phyloP scores from a whole-genome alignment of 1,139 yeast species.

The Taiozyma onychis region DNA sequence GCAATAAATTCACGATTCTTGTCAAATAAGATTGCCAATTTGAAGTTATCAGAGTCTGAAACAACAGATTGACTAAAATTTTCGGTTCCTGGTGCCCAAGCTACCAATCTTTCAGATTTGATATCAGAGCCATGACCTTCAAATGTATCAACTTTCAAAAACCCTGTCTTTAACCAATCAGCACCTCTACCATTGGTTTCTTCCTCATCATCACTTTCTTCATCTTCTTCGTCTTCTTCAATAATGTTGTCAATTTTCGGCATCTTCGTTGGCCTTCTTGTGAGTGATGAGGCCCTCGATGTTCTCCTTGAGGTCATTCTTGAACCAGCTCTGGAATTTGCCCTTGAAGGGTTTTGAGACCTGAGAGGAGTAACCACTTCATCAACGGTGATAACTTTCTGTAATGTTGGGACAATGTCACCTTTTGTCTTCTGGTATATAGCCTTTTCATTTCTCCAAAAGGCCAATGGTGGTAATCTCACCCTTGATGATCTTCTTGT shows the following conservation, averaged over 20 bases:
- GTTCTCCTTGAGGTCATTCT: slow-evolving; percentile 5
- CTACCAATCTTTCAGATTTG: slow-evolving; percentile 45
- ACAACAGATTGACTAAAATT: slow-evolving; percentile 38
- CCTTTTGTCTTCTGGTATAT: slow-evolving; percentile 51
- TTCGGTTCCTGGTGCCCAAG: slow-evolving; percentile 66
- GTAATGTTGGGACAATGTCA: slow-evolving; percentile 53
- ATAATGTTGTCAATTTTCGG: neutral
- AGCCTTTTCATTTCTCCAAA: slow-evolving; percentile 79
- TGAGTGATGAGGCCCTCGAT: slow-evolving; percentile 8
- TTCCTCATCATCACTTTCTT: slow-evolving; percentile 16
- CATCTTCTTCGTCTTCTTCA: slow-evolving; percentile 6
- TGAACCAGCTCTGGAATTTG: slow-evolving; percentile 13
- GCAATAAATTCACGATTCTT: slow-evolving; percentile 64
- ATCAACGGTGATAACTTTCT: slow-evolving; percentile 50
- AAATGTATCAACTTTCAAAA: slow-evolving; percentile 44
- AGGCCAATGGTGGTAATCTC: slow-evolving; percentile 69
- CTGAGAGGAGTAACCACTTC: slow-evolving; percentile 19
- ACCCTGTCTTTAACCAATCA: slow-evolving; percentile 49
- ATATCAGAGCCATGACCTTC: slow-evolving; percentile 46
- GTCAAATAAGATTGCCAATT: slow-evolving; percentile 63
- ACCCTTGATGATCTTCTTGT: slow-evolving; percentile 55
- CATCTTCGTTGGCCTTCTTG: neutral
- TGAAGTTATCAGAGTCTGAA: slow-evolving; percentile 49
- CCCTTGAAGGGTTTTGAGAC: slow-evolving; percentile 12
- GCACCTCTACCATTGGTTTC: slow-evolving; percentile 37